Evolutionary conservation across 306 rosid genomes (phyloP), one percentile per base, ranked within the genome.

Genomic region (Ormosia semicastrata): DNA sequence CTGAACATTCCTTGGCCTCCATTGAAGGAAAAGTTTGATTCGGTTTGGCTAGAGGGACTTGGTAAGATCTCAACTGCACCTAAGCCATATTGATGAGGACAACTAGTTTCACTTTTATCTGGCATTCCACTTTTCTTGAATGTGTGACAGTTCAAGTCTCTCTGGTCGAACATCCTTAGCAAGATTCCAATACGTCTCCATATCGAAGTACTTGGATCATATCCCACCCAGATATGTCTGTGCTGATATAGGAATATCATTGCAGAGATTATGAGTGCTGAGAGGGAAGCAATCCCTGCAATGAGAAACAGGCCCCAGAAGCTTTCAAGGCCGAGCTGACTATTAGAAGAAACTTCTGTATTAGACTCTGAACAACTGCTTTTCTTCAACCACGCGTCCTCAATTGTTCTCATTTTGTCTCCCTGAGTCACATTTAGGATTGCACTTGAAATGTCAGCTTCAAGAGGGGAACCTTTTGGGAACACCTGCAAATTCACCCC

Each of bases 261-360:
- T 8, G 43, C 47, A 41, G 50, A 87, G 62, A 85, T 5, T 13
- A 73, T 1, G 2, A 91, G 86, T 15, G 92, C 86, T 3, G 30
- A n/a, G 2, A 84, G 0, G 0, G 87, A 88, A 67, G 87, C 75
- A 43, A 30, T 46, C 29, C 87, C 85, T 1, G 81, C 89, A 12
- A 89, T 65, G 30, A 91, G 82, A 78, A 90, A 91, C 8, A 91
- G 83, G 4, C 93, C 94, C 87, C 91, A 77, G 18, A 92, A 90
- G 83, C 89, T 90, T 6, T 73, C 76, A 1, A 93, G 85, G 68
- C 87, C 84, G 1, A 92, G 89, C n/a, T n/a, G n/a, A 77, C 82
- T 85, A 10, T 62, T 15, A 1, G 91, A 84, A 62, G 90, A 81
- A 15, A 77, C 30, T 30, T 62, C 47, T 14, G 62, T 2, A 50